Base-by-base conservation (phyloP, 2,329 filamentous ascomycete species). In the Cercospora canescens region DNA sequence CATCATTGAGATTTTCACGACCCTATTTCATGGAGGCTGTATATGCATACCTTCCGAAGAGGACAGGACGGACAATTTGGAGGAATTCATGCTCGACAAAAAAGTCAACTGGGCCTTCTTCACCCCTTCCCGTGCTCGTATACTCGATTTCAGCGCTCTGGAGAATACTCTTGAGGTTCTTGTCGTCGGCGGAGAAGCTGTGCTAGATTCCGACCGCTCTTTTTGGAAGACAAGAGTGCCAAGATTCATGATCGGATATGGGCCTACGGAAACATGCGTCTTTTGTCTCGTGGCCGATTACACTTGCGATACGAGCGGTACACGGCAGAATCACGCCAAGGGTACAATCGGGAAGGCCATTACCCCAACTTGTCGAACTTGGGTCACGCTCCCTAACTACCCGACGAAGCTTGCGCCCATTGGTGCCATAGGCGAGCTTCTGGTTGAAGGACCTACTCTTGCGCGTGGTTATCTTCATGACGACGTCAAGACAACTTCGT, bases 21-120 rank as follows among this genome's bases (percentile, higher is more conserved):
- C 60, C 5, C 52, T 72, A 16, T 52, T 61, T 12, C 57, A 60
- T n/a, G 72, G 72, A 8, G 50, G 50, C 50, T 54, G 50, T 18
- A 26, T 54, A 14, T 54, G 50, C 9, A 28, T 54, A 28, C 50
- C 50, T n/a, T 28, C 50, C 7, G 50, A 54, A 54, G 50, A 21
- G 3, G 50, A 54, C 18, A 28, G 50, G 12, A 28, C 39, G 16
- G 39, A 45, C 39, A 18, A 18, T 18, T 8, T 45, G 16, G 39
- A 45, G n/a, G 16, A 8, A 8, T 45, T 45, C 18, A 45, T 45
- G 39, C 8, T 18, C 7, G 16, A 45, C 16, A 16, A 18, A n/a
- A 8, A n/a, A 18, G 39, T 45, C 16, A 45, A 45, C 21, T 45
- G 39, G 39, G 39, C 39, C 18, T 45, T 45, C n/a, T 45, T 45